These are phyloP conservation scores for Neurospora terricola DNA, from an alignment of 495 filamentous ascomycete species.

Conservation along the genomic window DNA sequence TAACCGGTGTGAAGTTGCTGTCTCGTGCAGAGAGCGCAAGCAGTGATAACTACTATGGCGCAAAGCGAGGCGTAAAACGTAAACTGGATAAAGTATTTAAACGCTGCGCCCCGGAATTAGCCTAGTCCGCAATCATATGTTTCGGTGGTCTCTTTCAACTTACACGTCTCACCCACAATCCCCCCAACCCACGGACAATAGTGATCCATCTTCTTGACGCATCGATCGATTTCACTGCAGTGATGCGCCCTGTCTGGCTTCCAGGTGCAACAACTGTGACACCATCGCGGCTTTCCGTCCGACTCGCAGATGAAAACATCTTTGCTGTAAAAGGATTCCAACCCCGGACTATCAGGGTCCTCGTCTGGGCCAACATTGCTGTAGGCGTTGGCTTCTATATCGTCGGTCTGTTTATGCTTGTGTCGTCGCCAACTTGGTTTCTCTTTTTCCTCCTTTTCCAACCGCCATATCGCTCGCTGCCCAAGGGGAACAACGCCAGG, in stretches of 20 bases:
- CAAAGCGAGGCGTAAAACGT: conserved; percentile 59
- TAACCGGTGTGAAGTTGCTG: conserved; percentile 12
- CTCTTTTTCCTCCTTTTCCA: conserved; percentile 7
- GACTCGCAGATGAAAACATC: conserved; percentile 73
- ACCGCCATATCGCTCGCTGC: conserved; percentile 20
- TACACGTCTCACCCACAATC: conserved; percentile 66
- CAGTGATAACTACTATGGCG: conserved; percentile 52
- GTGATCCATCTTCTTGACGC: conserved; percentile 84
- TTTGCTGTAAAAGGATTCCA: conserved; percentile 59
- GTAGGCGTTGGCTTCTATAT: background rate
- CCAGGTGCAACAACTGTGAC: conserved; percentile 66
- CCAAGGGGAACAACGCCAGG: conserved; percentile 63
- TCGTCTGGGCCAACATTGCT: conserved; percentile 18
- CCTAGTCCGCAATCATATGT: background rate
- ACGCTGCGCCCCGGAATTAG: conserved; percentile 31
- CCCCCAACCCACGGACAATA: conserved; percentile 95
- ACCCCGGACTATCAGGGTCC: conserved; percentile 35
- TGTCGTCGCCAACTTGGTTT: conserved; percentile 14
- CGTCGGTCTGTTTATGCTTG: conserved; percentile 5
- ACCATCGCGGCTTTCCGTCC: conserved; percentile 74
- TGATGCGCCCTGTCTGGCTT: conserved; percentile 82
- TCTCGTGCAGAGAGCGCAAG: conserved; percentile 23
- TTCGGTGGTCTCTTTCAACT: conserved; percentile 8
- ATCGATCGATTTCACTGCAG: conserved; percentile 68
- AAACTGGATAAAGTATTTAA: conserved; percentile 89